Conservation (phyloP, 495 filamentous ascomycete genomes). For the Saxispiralis lemnorum region DNA sequence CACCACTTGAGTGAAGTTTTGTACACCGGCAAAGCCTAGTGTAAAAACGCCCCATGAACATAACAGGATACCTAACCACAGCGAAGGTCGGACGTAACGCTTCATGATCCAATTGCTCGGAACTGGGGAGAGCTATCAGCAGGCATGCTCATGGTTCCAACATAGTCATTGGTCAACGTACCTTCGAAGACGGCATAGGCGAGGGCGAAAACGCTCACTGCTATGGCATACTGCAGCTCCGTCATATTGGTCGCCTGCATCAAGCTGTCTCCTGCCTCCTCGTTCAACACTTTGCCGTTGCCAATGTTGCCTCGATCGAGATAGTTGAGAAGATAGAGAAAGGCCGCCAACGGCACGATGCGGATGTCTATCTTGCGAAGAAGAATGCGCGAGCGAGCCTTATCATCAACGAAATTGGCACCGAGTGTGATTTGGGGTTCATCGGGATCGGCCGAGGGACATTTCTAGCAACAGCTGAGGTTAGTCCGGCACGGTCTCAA, state of each 20-base stretch:
- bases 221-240: constrained; percentile 3
- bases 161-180: not conserved
- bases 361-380: constrained; percentile 3
- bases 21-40: constrained; percentile 18
- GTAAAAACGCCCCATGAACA: constrained; percentile 9
- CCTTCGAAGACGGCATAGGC: constrained; percentile 13
- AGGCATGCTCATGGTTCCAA: not conserved
- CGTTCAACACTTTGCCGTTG: constrained; percentile 8
- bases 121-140: not conserved
- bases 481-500: too few relatives aligned
- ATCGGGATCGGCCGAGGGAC: too few relatives aligned
- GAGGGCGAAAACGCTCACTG: constrained; percentile 10
- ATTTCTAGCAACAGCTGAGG: too few relatives aligned
- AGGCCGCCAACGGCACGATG: constrained; percentile 9
- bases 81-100: constrained; percentile 11
- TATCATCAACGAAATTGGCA: constrained; percentile 1
- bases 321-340: constrained; percentile 12
- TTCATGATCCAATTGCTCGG: constrained; percentile 14
- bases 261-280: constrained; percentile 10
- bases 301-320: constrained; percentile 15
- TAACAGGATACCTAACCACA: constrained; percentile 10
- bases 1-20: constrained; percentile 29
- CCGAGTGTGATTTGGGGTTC: too few relatives aligned
- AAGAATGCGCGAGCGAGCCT: not conserved
- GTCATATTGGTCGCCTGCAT: constrained; percentile 9